Evolutionary conservation across 352 stramenopile genomes (phyloP).

Genomic region (Plasmopara muralis): DNA sequence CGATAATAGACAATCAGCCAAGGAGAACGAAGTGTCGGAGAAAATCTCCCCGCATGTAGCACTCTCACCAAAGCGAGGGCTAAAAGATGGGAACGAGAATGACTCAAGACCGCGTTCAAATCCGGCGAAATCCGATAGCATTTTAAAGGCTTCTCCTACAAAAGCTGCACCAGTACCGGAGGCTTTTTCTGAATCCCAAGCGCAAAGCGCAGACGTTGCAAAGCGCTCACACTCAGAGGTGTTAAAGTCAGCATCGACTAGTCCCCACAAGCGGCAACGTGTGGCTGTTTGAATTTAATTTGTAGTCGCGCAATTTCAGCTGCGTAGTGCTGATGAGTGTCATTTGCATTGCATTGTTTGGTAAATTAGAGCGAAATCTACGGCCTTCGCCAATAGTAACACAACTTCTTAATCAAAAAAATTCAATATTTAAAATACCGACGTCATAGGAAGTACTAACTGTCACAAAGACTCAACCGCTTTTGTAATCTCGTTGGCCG

Average conservation of each 20-base stretch:
- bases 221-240: conserved; percentile 28
- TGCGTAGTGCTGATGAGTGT: conserved; percentile 15
- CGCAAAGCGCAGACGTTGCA: conserved; percentile 15
- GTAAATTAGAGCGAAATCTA: conserved; percentile 21
- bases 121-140: conserved; percentile 13
- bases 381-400: background rate
- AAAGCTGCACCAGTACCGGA: conserved; percentile 11
- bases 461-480: conserved; percentile 8
- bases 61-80: conserved; percentile 13
- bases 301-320: conserved; percentile 16
- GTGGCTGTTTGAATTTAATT: conserved; percentile 31
- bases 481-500: conserved; percentile 28
- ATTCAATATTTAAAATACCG: background rate
- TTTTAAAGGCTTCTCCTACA: conserved; percentile 19
- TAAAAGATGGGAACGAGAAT: conserved; percentile 14
- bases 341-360: background rate
- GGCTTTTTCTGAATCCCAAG: conserved; percentile 19
- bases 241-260: conserved; percentile 19
- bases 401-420: background rate
- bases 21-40: conserved; percentile 14
- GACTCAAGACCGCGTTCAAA: conserved; percentile 4
- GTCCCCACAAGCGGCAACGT: conserved; percentile 39
- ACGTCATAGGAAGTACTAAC: conserved; percentile 8
- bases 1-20: conserved; percentile 13
- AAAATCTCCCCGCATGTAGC: conserved; percentile 3